These are phyloP conservation scores for Bassia scoparia DNA, from an alignment of 148 eudicot genomes.

Conservation along the genomic window DNA sequence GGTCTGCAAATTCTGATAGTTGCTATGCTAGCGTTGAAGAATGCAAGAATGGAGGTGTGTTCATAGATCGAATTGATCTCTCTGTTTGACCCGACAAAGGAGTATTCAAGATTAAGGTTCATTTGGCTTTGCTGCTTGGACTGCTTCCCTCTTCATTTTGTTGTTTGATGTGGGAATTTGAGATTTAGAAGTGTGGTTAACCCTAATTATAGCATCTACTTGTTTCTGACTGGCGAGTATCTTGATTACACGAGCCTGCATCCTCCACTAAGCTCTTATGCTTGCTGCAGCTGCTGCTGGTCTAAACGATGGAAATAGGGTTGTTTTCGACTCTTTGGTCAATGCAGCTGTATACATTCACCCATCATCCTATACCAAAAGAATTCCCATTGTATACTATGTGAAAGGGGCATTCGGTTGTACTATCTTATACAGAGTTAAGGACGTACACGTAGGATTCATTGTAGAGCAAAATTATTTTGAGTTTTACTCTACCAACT, in stretches of 20 bases:
- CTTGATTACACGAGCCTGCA: conserved; percentile 12
- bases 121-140: conserved; percentile 7
- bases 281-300: neutral
- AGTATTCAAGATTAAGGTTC: conserved; percentile 24
- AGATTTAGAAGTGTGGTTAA: conserved; percentile 20
- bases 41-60: conserved; percentile 21
- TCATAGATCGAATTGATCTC: neutral
- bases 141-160: neutral
- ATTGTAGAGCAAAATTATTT: conserved; percentile 18
- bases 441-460: conserved; percentile 21
- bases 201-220: conserved; percentile 18
- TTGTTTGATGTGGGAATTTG: conserved; percentile 26
- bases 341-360: conserved; percentile 27
- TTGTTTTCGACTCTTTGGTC: conserved; percentile 17
- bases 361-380: conserved; percentile 5
- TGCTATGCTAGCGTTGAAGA: conserved; percentile 25
- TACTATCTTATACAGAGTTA: conserved; percentile 22
- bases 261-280: neutral
- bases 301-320: neutral
- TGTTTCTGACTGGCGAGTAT: conserved; percentile 26
- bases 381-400: conserved; percentile 26
- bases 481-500: conserved; percentile 17
- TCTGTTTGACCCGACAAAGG: conserved; percentile 12
- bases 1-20: neutral
- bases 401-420: conserved; percentile 24